phyloP scores from a whole-genome alignment of 768 basidiomycete species.

The Mycena leptocephala region DNA sequence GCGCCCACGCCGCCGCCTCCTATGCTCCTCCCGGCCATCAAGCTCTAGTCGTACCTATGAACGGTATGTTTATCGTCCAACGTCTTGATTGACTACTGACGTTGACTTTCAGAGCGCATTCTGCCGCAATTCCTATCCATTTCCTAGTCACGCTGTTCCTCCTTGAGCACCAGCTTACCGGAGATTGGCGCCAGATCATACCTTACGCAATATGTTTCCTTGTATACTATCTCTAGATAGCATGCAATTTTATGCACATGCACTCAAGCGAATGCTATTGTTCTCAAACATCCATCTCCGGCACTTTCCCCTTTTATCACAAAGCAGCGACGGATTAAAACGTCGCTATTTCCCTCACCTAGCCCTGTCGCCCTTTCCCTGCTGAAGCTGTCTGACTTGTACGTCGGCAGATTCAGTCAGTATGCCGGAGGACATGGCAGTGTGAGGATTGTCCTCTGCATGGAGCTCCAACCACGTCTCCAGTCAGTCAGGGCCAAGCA shows the following conservation, averaged over 20 bases:
- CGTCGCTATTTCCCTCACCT: background rate
- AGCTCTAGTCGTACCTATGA: background rate
- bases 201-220: background rate
- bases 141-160: slow-evolving; percentile 17
- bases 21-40: slow-evolving; percentile 1
- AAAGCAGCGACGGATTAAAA: slow-evolving; percentile 4
- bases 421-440: slow-evolving; percentile 1
- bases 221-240: slow-evolving; percentile 22
- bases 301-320: slow-evolving; percentile 23
- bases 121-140: background rate
- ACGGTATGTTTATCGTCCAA: background rate
- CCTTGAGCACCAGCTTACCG: background rate
- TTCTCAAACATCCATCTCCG: slow-evolving; percentile 10
- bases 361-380: background rate
- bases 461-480: background rate
- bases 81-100: background rate
- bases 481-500: background rate
- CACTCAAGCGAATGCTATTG: slow-evolving; percentile 3
- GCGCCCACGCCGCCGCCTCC: background rate
- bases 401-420: slow-evolving; percentile 13
- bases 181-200: slow-evolving; percentile 15
- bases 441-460: slow-evolving; percentile 25
- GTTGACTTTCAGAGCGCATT: background rate
- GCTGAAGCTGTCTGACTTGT: background rate
- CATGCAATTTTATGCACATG: slow-evolving; percentile 4